A percentile compares a stretch with the other conserved stretches of the same genome.
Evolutionary conservation across 139 green algal species (phyloP).

Genomic region (Zygnema circumcarinatum): DNA sequence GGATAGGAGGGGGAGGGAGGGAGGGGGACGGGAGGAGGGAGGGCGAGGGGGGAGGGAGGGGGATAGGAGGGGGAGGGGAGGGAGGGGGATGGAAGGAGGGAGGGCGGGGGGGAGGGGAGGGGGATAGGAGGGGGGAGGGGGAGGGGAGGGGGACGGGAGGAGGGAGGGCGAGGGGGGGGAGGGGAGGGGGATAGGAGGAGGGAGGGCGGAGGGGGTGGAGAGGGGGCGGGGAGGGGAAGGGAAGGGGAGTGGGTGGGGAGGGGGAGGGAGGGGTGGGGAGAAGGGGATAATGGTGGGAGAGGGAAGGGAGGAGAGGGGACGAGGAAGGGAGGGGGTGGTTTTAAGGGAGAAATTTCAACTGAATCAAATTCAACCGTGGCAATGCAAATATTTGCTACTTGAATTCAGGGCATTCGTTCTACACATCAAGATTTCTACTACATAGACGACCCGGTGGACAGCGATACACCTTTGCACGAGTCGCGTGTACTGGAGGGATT

Average conservation of each 20-base stretch:
- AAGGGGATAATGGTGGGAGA: background rate
- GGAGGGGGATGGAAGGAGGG: background rate
- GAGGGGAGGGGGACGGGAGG: background rate
- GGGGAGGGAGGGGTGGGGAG: background rate
- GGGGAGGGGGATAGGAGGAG: background rate
- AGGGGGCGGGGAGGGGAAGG: background rate
- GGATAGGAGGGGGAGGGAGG: too few relatives aligned
- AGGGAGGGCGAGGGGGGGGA: background rate
- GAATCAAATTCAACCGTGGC: too few relatives aligned
- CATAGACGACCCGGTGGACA: slow-evolving; percentile 14
- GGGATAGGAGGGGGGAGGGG: background rate
- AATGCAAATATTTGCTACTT: too few relatives aligned
- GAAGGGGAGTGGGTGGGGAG: background rate
- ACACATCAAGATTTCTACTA: slow-evolving; percentile 34
- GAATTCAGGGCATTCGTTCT: slow-evolving; percentile 29
- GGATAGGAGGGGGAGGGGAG: too few relatives aligned
- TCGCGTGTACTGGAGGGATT: slow-evolving; percentile 13
- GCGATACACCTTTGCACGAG: background rate
- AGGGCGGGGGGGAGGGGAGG: background rate
- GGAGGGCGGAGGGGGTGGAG: background rate
- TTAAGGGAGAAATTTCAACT: too few relatives aligned
- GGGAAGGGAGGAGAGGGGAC: background rate
- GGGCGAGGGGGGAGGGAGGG: background rate
- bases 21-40: background rate
- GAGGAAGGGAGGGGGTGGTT: background rate